Evolutionary conservation across 176 grass and related monocot genomes (phyloP).

Genomic region (Triticum turgidum): DNA sequence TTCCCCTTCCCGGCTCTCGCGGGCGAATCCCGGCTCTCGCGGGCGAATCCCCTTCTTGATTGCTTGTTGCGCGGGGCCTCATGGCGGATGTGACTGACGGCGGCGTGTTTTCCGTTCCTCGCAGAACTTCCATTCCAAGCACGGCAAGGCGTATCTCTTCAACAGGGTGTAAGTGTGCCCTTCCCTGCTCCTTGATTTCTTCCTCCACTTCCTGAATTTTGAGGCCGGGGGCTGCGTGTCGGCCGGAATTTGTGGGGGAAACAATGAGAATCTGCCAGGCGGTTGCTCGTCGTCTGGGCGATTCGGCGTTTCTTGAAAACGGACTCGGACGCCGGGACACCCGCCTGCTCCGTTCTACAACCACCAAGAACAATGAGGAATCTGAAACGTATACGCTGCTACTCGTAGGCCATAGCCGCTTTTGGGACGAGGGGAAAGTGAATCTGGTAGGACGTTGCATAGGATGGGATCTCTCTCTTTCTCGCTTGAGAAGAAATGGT

Average conservation of each 20-base stretch:
- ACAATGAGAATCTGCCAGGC: no score
- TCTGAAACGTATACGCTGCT: neutral
- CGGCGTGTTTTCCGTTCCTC: conserved; percentile 22
- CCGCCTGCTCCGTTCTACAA: neutral
- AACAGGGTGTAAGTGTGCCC: conserved; percentile 71
- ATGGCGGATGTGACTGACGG: neutral
- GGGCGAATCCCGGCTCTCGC: no score
- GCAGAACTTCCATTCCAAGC: conserved; percentile 81
- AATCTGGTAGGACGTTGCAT: neutral
- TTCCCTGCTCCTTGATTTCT: neutral
- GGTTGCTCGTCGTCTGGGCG: no score
- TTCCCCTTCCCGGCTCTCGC: no score
- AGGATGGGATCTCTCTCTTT: neutral
- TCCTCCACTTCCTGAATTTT: neutral
- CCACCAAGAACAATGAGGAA: neutral
- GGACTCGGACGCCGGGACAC: neutral
- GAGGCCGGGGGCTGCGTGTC: neutral
- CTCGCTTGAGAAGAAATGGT: neutral
- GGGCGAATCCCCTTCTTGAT: neutral
- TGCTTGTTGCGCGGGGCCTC: neutral
- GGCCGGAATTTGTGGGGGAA: neutral
- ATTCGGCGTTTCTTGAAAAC: neutral
- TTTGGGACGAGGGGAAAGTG: neutral
- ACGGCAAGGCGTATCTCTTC: conserved; percentile 98
- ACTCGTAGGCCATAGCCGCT: neutral